Conservation (phyloP, 192 early-diverging fungal species). For the Lobosporangium transversale region DNA sequence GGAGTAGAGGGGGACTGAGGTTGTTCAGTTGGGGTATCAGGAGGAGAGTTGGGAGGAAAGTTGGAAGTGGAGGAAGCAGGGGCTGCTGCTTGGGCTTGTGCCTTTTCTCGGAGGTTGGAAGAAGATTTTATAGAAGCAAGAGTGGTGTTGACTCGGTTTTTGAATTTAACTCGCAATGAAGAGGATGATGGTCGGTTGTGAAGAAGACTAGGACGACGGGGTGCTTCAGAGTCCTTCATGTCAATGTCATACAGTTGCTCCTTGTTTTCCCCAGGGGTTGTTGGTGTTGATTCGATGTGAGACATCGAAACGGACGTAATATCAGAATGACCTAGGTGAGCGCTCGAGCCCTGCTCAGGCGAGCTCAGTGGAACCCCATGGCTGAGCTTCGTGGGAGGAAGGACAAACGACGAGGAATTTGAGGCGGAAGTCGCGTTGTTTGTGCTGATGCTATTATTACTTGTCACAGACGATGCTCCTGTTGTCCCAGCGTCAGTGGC, state of each 20-base stretch:
- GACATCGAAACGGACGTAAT: conserved; percentile 7
- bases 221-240: conserved; percentile 24
- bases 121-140: conserved; percentile 37
- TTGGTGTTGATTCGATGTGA: conserved; percentile 3
- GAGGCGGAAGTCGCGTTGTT: not conserved
- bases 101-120: conserved; percentile 35
- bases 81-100: conserved; percentile 4
- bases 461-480: conserved; percentile 6
- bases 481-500: not conserved
- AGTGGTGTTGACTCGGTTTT: conserved; percentile 34
- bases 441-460: conserved; percentile 4
- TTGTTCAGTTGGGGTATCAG: not conserved
- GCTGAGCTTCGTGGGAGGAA: conserved; percentile 26
- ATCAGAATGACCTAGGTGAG: not conserved
- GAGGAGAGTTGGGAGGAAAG: not conserved
- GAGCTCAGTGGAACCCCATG: not conserved
- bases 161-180: conserved; percentile 27
- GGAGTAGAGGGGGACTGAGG: not conserved
- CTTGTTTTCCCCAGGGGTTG: not conserved
- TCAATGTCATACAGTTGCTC: conserved; percentile 21
- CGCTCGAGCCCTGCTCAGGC: not conserved
- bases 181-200: conserved; percentile 6
- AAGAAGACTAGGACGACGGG: not conserved
- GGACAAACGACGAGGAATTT: conserved; percentile 12
- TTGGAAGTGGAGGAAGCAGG: not conserved